These are phyloP conservation scores for Tylopilus sp. DNA, from an alignment of 768 basidiomycete genomes.

Conservation along the genomic window DNA sequence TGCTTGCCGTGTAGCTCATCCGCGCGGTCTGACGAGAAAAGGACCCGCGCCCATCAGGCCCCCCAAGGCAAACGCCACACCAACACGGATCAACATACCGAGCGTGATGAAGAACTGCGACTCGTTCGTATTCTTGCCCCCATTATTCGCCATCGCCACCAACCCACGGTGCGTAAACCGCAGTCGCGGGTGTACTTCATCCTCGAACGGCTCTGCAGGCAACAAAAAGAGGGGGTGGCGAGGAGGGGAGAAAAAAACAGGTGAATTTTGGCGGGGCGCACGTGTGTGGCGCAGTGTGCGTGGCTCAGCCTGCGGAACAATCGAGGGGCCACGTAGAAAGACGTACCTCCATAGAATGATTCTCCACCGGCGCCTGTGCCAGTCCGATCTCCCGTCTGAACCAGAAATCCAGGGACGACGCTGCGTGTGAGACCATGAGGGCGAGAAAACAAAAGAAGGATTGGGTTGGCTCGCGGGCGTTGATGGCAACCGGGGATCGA, in stretches of 20 bases:
- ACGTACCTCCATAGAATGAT: constrained; percentile 85
- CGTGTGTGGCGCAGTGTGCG: no score
- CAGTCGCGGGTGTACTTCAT: constrained; percentile 90
- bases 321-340: neutral
- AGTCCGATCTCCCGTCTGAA: constrained; percentile 92
- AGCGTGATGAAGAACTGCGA: constrained; percentile 96
- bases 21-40: constrained; percentile 61
- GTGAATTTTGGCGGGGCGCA: neutral
- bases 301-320: neutral
- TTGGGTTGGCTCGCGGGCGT: neutral
- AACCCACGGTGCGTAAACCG: constrained; percentile 88
- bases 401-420: constrained; percentile 88
- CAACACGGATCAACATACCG: constrained; percentile 40
- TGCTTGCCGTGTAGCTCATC: constrained; percentile 94
- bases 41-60: neutral
- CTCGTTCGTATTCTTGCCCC: constrained; percentile 83
- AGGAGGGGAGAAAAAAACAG: neutral
- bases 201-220: constrained; percentile 78
- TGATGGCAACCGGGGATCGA: neutral
- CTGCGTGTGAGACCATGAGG: constrained; percentile 30
- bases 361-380: constrained; percentile 92
- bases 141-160: constrained; percentile 92
- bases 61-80: neutral
- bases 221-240: neutral
- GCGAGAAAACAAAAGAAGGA: neutral